phyloP scores from a whole-genome alignment of 805 yeast species.

The Saitoella complicata region DNA sequence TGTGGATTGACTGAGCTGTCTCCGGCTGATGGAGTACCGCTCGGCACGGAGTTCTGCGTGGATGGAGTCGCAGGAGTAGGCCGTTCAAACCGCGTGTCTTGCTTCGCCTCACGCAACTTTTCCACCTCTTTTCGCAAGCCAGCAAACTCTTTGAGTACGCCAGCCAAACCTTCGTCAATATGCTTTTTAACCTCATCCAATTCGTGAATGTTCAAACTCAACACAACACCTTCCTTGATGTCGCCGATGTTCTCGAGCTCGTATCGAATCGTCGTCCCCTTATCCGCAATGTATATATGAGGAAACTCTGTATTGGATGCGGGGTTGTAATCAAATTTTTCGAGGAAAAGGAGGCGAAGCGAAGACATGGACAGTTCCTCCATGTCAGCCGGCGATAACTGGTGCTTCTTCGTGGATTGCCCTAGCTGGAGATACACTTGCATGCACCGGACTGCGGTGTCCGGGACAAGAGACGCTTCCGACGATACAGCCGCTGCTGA shows the following conservation, averaged over 20 bases:
- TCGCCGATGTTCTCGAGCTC: constrained; percentile 61
- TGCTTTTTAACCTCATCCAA: constrained; percentile 19
- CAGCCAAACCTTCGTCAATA: constrained; percentile 17
- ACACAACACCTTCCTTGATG: constrained; percentile 40
- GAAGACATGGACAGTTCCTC: constrained; percentile 30
- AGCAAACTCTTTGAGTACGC: constrained; percentile 11
- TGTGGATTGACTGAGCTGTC: too few relatives aligned
- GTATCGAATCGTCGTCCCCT: constrained; percentile 42
- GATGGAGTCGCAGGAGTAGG: constrained; percentile 1
- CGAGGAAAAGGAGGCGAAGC: constrained; percentile 59
- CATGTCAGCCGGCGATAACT: constrained; percentile 2
- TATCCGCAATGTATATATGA: constrained; percentile 56
- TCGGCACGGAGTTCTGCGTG: neutral
- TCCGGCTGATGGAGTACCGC: too few relatives aligned
- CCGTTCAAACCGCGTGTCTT: neutral
- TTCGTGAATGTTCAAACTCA: constrained; percentile 36
- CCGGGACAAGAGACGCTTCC: too few relatives aligned
- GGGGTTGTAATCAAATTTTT: constrained; percentile 73
- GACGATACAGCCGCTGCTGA: too few relatives aligned
- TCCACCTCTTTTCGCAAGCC: constrained; percentile 17
- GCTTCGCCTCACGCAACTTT: constrained; percentile 13
- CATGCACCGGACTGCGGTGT: too few relatives aligned
- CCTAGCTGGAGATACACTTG: too few relatives aligned
- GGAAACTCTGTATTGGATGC: constrained; percentile 51
- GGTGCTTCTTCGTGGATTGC: too few relatives aligned